A percentile compares a stretch with the other conserved stretches of the same genome.
Conservation (phyloP, 2,329 filamentous ascomycete species). For the Colletotrichum gloeosporioides region DNA sequence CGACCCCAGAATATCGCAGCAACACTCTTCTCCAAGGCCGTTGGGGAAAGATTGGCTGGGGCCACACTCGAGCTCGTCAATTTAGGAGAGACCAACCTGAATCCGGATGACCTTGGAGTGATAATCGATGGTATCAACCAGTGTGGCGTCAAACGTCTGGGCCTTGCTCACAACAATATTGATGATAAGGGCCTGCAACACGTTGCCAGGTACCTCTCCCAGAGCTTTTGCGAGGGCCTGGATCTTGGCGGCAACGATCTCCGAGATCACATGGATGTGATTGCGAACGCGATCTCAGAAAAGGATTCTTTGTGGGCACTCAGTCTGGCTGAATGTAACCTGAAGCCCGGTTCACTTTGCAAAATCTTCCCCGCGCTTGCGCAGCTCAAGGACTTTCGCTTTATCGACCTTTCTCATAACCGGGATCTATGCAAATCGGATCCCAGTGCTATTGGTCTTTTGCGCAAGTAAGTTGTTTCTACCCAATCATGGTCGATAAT, state of each 20-base stretch:
- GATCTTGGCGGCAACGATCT: constrained; percentile 88
- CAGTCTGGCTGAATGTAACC: constrained; percentile 84
- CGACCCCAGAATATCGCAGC: constrained; percentile 40
- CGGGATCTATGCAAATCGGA: constrained; percentile 76
- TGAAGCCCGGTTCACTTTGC: constrained; percentile 75
- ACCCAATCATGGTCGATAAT: not conserved
- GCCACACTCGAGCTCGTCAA: constrained; percentile 81
- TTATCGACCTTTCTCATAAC: constrained; percentile 93
- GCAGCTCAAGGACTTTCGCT: constrained; percentile 76
- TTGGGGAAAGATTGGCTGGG: constrained; percentile 79
- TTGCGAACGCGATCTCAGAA: constrained; percentile 58
- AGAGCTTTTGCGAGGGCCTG: constrained; percentile 82
- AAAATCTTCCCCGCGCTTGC: constrained; percentile 77
- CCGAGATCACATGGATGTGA: constrained; percentile 56
- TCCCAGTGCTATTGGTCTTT: constrained; percentile 74
- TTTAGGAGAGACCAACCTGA: constrained; percentile 79
- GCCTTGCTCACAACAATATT: constrained; percentile 83
- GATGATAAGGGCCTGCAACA: constrained; percentile 76
- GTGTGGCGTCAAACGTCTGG: constrained; percentile 78
- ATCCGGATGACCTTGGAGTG: constrained; percentile 71
- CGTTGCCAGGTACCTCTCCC: constrained; percentile 76
- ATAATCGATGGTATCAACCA: constrained; percentile 84
- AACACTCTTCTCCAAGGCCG: constrained; percentile 71
- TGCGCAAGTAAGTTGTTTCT: constrained; percentile 70
- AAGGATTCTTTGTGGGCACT: constrained; percentile 75